These are phyloP conservation scores for Neopestalotiopsis sp. DNA, from an alignment of 2,329 filamentous ascomycete species.

Conservation along the genomic window DNA sequence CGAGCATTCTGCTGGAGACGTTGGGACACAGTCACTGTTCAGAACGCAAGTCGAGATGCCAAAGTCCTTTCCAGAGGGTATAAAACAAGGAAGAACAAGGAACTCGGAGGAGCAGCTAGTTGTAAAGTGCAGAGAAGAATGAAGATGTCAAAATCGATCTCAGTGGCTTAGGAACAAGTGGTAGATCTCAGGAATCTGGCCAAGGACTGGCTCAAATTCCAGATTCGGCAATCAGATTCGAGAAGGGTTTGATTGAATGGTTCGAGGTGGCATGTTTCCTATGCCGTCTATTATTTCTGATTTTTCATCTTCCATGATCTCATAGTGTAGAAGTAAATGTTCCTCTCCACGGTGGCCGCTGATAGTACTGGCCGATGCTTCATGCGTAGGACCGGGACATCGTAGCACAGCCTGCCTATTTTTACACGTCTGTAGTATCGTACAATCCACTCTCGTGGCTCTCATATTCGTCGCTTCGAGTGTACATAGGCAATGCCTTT, in stretches of 20 bases:
- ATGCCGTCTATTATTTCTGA: not conserved
- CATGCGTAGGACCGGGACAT: not conserved
- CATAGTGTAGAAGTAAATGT: not conserved
- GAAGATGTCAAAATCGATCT: too few relatives aligned
- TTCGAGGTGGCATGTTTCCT: not conserved
- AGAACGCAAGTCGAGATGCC: too few relatives aligned
- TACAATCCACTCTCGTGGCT: not conserved
- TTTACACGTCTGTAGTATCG: conserved; percentile 7
- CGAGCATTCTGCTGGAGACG: too few relatives aligned
- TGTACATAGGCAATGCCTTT: not conserved
- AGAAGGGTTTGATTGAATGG: not conserved
- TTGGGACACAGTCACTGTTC: too few relatives aligned
- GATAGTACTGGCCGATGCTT: not conserved
- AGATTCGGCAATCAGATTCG: not conserved
- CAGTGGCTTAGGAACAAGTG: too few relatives aligned
- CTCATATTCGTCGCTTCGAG: not conserved
- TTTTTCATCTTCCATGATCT: not conserved
- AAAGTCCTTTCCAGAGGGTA: too few relatives aligned
- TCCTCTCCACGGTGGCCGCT: not conserved
- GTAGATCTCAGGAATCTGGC: too few relatives aligned
- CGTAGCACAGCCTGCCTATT: not conserved
- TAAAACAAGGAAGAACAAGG: too few relatives aligned
- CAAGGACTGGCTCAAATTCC: not conserved
- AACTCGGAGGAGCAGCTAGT: too few relatives aligned
- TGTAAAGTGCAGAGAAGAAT: too few relatives aligned